Evolutionary conservation across 1,284 basidiomycete species (phyloP).

Genomic region (Heterobasidion irregulare): DNA sequence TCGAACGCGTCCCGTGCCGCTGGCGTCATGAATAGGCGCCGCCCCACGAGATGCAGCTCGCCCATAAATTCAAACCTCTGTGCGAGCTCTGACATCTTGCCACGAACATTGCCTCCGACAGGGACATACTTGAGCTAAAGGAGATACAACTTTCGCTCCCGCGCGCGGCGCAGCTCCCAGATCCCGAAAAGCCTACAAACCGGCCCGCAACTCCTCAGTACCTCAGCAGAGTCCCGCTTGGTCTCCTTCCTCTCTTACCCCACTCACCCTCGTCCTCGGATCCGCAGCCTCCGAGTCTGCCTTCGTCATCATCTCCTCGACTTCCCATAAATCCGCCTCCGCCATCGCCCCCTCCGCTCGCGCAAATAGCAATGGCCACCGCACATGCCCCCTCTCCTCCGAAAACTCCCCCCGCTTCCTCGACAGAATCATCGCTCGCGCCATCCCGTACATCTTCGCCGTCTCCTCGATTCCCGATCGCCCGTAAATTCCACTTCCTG

Average conservation of each 20-base stretch:
- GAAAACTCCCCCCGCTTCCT: not conserved
- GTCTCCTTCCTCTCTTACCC: slow-evolving; percentile 2
- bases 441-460: not conserved
- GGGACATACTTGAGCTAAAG: slow-evolving; percentile 30
- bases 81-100: not conserved
- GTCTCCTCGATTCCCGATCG: not conserved
- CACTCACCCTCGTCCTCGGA: not conserved
- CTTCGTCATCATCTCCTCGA: not conserved
- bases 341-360: not conserved
- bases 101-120: slow-evolving; percentile 15
- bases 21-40: not conserved
- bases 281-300: not conserved
- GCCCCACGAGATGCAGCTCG: not conserved
- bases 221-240: slow-evolving; percentile 1
- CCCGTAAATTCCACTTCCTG: slow-evolving; percentile 12
- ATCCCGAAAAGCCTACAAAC: slow-evolving; percentile 7
- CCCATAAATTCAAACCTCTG: not conserved
- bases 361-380: not conserved
- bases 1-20: not conserved
- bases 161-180: slow-evolving; percentile 17
- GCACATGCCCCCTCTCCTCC: not conserved
- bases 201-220: slow-evolving; percentile 2
- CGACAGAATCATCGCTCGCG: not conserved
- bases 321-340: slow-evolving; percentile 7
- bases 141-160: slow-evolving; percentile 26